These are phyloP conservation scores for Globisporangium nagaii DNA, from an alignment of 352 stramenopile species.

Conservation along the genomic window DNA sequence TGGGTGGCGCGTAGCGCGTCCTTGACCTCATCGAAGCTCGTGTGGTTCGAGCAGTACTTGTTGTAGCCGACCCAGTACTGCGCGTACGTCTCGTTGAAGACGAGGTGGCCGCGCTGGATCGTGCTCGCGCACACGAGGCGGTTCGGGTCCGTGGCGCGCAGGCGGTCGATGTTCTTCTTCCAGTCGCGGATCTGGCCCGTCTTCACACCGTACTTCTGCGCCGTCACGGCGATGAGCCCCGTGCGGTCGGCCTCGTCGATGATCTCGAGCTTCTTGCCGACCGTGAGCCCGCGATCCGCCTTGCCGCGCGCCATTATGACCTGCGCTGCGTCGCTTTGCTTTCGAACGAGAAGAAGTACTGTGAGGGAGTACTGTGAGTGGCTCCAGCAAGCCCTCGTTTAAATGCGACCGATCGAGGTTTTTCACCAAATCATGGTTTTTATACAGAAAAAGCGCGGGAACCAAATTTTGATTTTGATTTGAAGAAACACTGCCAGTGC, in stretches of 20 bases:
- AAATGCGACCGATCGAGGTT: too few relatives aligned
- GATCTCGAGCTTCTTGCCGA: constrained; percentile 88
- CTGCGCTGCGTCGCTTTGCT: constrained; percentile 5
- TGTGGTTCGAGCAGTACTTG: constrained; percentile 77
- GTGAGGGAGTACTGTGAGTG: constrained; percentile 12
- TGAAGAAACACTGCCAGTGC: too few relatives aligned
- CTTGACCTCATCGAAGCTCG: constrained; percentile 69
- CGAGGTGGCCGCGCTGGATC: constrained; percentile 75
- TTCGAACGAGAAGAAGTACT: not conserved
- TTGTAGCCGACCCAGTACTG: constrained; percentile 89
- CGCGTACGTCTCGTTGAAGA: constrained; percentile 86
- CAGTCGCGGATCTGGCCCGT: constrained; percentile 84
- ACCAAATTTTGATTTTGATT: not conserved
- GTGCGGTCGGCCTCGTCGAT: constrained; percentile 82
- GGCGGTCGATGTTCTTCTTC: constrained; percentile 82
- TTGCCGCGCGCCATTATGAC: constrained; percentile 76
- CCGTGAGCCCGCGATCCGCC: constrained; percentile 68
- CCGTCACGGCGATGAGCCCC: constrained; percentile 65
- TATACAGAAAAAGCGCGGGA: not conserved
- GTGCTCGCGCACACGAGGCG: constrained; percentile 78
- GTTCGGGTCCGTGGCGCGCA: constrained; percentile 71
- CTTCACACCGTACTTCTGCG: constrained; percentile 85
- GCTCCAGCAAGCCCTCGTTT: constrained; percentile 37
- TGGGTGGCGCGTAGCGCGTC: constrained; percentile 54
- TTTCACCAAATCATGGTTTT: too few relatives aligned